Base-by-base conservation (phyloP, 1,139 yeast species). In the Waltiozyma solani region DNA sequence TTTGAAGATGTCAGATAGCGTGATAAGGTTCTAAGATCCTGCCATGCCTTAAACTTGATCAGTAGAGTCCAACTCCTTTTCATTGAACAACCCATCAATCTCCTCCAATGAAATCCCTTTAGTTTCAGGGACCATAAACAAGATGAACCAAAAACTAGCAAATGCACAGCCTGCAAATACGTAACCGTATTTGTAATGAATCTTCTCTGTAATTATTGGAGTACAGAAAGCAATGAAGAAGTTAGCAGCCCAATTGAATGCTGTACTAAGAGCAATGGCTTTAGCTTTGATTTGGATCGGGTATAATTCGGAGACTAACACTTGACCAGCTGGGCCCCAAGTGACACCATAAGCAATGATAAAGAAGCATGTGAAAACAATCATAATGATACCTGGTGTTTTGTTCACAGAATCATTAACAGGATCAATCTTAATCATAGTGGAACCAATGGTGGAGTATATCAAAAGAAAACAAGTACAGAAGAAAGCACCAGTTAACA, bases 61-160 rank as follows among this genome's bases (percentile, higher is more conserved):
- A n/a, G n/a, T n/a, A n/a, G n/a, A n/a, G n/a, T n/a, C n/a, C n/a
- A n/a, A n/a, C n/a, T 24, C n/a, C 32, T 37, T 35, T 27, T 39
- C 36, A 23, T 71, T 70, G 37, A 73, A 76, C 58, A 79, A 58
- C 46, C 68, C 72, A 56, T 75, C 80, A 46, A 76, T 76, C 46
- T 76, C 79, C 56, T 77, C 84, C 54, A 77, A 64, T 13, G 75
- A 62, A 41, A 76, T 63, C 37, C 82, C 82, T 59, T 74, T 74
- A 36, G 85, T 78, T 58, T 78, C 85, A 41, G 72, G 76, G 40
- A 78, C 76, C 43, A 68, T 62, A 50, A 74, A 67, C 59, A 64
- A 73, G 34, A 67, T 69, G 44, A 70, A 69, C 37, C 61, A 48
- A 38, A 63, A 44, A 17, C 74, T 63, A 42, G 60, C 52, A 30